Evolutionary conservation across 2,329 filamentous ascomycete genomes (phyloP), one percentile per base, ranked within the genome.

Genomic region (Xylaria digitata): DNA sequence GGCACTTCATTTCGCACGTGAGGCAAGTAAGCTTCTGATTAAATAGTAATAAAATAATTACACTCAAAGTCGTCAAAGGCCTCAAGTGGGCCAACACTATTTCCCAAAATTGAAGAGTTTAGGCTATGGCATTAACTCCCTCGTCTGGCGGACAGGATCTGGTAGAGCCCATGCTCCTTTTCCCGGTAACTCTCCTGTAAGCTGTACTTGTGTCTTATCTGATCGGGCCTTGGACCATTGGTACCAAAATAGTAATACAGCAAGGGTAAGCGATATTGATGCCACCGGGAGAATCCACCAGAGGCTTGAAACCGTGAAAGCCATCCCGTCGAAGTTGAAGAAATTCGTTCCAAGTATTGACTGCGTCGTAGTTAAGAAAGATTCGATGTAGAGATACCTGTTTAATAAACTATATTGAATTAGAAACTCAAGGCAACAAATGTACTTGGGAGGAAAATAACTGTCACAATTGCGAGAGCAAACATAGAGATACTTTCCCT

Each of bases 281-380:
- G 34, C 21, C 5, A 32, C 57, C 11, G 48, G 57, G 21, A 52
- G 46, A 15, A 45, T 61, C 57, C 46, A 61, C 57, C 48, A 61
- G n/a, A 52, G 46, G 1, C 46, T 40, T 8, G 57, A 61, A 8
- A 61, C 57, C 19, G 46, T 26, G 23, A 61, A 61, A 3, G 42
- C 17, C 4, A 11, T 15, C 15, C 57, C 46, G 15, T 61, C 48
- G 37, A 61, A 61, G n/a, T 52, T 53, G 34, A 61, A 58, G 34
- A 61, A 45, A 21, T 50, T 61, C 17, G 57, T 52, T 2, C 57
- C 46, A 17, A 52, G 57, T 23, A 53, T 45, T 19, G 48, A 61
- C 46, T 61, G n/a, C 32, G 2, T 13, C 9, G 42, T 52, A 17
- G 13, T 9, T 11, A 50, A 19, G 17, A 30, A 6, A 6, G 13